Evolutionary conservation across 2,329 filamentous ascomycete genomes (phyloP), one percentile per base, ranked within the genome.

Genomic region (Juglanconis oblonga): DNA sequence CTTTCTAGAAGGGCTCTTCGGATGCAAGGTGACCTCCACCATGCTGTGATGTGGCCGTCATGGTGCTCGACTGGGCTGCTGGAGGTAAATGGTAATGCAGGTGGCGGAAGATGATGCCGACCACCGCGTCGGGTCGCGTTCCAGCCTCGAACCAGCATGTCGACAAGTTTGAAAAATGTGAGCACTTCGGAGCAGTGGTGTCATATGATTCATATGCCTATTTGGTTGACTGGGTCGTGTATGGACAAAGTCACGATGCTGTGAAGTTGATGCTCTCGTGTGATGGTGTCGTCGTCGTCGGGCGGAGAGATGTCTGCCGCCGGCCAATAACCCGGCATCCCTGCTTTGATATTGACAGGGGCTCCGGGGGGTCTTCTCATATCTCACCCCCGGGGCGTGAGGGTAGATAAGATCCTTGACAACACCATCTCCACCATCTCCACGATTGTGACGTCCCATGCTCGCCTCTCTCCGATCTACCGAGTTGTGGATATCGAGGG

Each of bases 401-500:
- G 24, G 4, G 3, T 4, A 52, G 13, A 32, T 14, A 14, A 5
- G 0, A 4, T 2, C 29, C 6, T n/a, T 5, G 32, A 35, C 47
- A 40, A 33, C 8, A 42, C 55, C 44, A n/a, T 17, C 17, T 13
- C 24, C 24, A 36, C 44, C n/a, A 9, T 29, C 35, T 7, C 32
- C 14, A n/a, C 29, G 29, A 14, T 31, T 13, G 5, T 10, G 14
- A n/a, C 53, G 5, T 49, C 33, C n/a, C 42, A 55, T 14, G n/a
- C 10, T 32, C 29, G 31, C 50, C 11, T 8, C 24, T 40, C 44
- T 53, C 57, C 57, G 45, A 49, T 53, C 51, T 58, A 33, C 50
- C 24, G 44, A 54, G 56, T 14, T 49, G 44, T 58, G 51, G 50
- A 42, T 49, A 5, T 10, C 6, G 57, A 36, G 57, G 57, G 57